Base-by-base conservation (phyloP, 768 basidiomycete genomes). In the Lentinula detonsa region DNA sequence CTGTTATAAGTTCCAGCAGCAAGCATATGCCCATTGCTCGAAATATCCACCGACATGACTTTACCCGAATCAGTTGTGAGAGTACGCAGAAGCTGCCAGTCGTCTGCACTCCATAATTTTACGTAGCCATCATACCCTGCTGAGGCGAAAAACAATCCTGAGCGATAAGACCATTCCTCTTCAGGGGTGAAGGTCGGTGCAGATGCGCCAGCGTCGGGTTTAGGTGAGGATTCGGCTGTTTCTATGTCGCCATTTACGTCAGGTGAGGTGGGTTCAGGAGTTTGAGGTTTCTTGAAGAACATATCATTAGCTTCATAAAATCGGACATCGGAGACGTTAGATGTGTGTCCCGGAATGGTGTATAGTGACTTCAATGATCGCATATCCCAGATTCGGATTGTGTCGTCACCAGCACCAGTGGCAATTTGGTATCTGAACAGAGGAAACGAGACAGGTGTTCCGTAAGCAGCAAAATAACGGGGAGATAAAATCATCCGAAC, bases 311-410 rank as follows among this genome's bases (percentile, higher is more conserved):
- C 80, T 50, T 87, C 84, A 85, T 95, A 98, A 79, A 98, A 99
- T 34, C 91, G 89, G 48, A 99, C 82, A 68, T 99, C 97, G 15
- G 95, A 90, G 56, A 98, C 90, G 70, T 95, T 96, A 59, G 91
- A 95, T 39, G 89, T 82, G 77, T 99, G 97, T 0, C 95, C 97
- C 1, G 96, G 95, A 65, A 98, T 97, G 45, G 93, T 98, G 73
- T 97, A 94, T 10, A 95, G 76, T n/a, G 93, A 87, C 66, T 89
- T 93, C 35, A 97, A 81, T 15, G 91, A 90, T 42, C 97, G 88
- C 78, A 98, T 86, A 75, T 99, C 97, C 97, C 97, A 99, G 79
- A 98, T 93, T 52, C 95, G 90, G 68, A 99, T 90, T 0, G 97
- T 97, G 70, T 98, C 97, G 73, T 99, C 97, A 49, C 92, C 94